Evolutionary conservation across 345 rosid genomes (phyloP).

Genomic region (Acer campestre): DNA sequence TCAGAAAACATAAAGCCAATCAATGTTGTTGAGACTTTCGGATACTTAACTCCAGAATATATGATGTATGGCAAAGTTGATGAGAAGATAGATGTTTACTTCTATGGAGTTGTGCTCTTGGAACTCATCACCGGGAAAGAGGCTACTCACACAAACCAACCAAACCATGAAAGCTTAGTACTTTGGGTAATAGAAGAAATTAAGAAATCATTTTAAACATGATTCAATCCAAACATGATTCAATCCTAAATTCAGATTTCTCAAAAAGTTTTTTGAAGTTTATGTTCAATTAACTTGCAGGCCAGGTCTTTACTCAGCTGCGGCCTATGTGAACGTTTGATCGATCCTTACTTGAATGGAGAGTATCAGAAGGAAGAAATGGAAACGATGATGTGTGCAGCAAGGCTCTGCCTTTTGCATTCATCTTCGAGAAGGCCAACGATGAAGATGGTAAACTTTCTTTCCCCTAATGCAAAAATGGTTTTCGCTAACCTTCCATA

Average conservation of each 20-base stretch:
- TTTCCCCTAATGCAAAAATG: neutral
- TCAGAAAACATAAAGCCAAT: conserved; percentile 25
- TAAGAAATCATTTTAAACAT: neutral
- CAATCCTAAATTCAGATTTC: neutral
- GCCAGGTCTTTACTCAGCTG: conserved; percentile 32
- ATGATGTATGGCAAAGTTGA: conserved; percentile 46
- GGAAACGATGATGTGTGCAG: conserved; percentile 34
- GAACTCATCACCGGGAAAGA: conserved; percentile 49
- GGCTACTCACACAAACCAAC: conserved; percentile 33
- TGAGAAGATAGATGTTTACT: conserved; percentile 48
- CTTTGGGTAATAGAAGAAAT: conserved; percentile 35
- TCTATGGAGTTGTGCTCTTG: conserved; percentile 51
- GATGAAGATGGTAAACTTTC: conserved; percentile 31
- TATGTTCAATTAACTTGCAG: conserved; percentile 28
- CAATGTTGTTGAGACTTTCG: conserved; percentile 36
- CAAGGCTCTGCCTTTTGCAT: conserved; percentile 38
- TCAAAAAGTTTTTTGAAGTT: neutral
- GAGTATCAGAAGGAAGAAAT: conserved; percentile 40
- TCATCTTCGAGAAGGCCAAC: conserved; percentile 43
- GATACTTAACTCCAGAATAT: conserved; percentile 48
- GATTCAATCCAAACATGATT: neutral
- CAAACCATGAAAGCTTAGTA: conserved; percentile 40
- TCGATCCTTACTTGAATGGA: conserved; percentile 36
- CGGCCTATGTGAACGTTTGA: conserved; percentile 28
- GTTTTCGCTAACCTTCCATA: too few species aligned